Conservation (phyloP, 2,329 filamentous ascomycete species). For the Biscogniauxia sp. region DNA sequence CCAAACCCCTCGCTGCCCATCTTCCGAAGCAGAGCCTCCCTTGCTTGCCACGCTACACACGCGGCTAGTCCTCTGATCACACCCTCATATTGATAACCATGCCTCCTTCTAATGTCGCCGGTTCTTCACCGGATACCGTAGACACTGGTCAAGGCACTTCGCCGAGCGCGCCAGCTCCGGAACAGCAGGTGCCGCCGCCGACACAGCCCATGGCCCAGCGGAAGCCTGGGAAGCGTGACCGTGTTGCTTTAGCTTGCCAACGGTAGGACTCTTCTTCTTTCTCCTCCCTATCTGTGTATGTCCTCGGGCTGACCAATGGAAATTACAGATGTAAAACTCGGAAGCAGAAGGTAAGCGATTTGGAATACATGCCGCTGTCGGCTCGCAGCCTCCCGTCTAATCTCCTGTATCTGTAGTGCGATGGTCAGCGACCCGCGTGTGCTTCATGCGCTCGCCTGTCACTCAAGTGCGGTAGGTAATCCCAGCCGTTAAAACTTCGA, state of each 20-base stretch:
- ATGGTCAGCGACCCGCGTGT: constrained; percentile 30
- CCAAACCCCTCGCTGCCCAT: constrained; percentile 7
- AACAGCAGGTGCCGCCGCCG: constrained; percentile 9
- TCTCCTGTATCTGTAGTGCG: constrained; percentile 20
- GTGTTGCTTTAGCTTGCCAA: constrained; percentile 29
- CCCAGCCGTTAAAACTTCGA: neutral
- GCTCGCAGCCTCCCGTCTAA: neutral
- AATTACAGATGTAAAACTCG: constrained; percentile 27
- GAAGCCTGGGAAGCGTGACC: constrained; percentile 28
- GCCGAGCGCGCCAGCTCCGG: constrained; percentile 13
- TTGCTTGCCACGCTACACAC: constrained; percentile 4
- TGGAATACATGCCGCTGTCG: neutral
- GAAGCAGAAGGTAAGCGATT: constrained; percentile 27
- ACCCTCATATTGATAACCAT: constrained; percentile 7
- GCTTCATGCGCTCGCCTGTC: constrained; percentile 29
- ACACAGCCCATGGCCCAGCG: constrained; percentile 12
- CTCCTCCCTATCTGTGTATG: neutral
- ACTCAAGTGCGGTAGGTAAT: constrained; percentile 28
- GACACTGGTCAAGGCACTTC: constrained; percentile 17
- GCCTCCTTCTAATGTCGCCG: constrained; percentile 21
- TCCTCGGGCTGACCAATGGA: neutral
- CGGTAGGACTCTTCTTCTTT: constrained; percentile 6
- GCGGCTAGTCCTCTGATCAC: neutral
- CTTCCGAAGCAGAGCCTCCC: constrained; percentile 11
- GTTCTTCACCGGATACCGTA: constrained; percentile 25